A percentile compares a stretch with the other conserved stretches of the same genome.
phyloP scores from a whole-genome alignment of 163 green algal genomes.

The Smithsoniella earleae region DNA sequence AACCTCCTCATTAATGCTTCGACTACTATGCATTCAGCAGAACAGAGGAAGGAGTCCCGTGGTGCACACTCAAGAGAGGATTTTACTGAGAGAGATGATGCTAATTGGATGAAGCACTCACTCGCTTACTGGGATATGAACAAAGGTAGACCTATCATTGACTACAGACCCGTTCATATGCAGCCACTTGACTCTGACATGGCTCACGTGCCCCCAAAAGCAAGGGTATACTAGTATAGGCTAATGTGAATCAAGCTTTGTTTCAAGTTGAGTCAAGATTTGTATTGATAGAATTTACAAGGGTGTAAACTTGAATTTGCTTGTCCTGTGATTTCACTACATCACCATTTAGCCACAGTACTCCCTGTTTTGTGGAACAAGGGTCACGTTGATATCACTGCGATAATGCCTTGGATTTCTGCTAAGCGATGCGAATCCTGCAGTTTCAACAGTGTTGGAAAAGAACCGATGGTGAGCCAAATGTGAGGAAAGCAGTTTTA shows the following conservation, averaged over 20 bases:
- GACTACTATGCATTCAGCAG: conserved; percentile 89
- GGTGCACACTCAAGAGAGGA: conserved; percentile 95
- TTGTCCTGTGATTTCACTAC: not conserved
- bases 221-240: conserved; percentile 76
- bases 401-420: no score
- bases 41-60: conserved; percentile 88
- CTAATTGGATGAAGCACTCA: conserved; percentile 92
- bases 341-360: not conserved
- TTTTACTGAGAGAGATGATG: conserved; percentile 78
- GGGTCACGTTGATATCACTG: no score
- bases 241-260: not conserved
- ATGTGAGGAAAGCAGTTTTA: not conserved
- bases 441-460: no score
- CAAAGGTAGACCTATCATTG: conserved; percentile 64
- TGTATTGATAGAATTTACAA: not conserved
- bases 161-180: conserved; percentile 93
- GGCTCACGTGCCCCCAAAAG: conserved; percentile 80
- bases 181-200: conserved; percentile 93
- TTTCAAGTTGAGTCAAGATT: not conserved
- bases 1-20: conserved; percentile 92
- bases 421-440: not conserved
- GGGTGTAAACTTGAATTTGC: not conserved
- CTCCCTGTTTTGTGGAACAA: not conserved
- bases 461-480: not conserved
- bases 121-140: conserved; percentile 49